A percentile compares a stretch with the other conserved stretches of the same genome.
Evolutionary conservation across 768 basidiomycete genomes (phyloP).

Genomic region (Leucocoprinus sp.): DNA sequence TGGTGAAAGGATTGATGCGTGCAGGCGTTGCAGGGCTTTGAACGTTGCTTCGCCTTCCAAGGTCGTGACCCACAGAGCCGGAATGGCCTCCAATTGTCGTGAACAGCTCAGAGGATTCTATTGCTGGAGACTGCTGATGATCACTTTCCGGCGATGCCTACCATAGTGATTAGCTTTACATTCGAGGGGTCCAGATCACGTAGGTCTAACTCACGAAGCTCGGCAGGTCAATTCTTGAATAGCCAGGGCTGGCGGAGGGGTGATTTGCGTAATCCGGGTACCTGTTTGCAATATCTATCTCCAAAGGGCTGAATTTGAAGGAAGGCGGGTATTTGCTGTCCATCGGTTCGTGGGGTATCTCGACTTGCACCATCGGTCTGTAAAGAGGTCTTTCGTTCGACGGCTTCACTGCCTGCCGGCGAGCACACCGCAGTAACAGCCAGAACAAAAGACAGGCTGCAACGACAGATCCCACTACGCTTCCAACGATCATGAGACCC

Average conservation of each 20-base stretch:
- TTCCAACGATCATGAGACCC: not conserved
- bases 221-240: constrained; percentile 1
- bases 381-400: not conserved
- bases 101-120: constrained; percentile 9
- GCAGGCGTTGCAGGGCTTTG: not conserved
- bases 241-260: not conserved
- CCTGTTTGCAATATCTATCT: not conserved
- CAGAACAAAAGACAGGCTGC: not conserved
- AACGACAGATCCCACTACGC: not conserved
- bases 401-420: not conserved
- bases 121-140: constrained; percentile 9
- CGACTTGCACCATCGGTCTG: not conserved
- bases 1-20: not conserved
- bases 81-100: not conserved
- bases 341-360: not conserved
- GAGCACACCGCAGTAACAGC: not conserved
- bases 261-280: not conserved
- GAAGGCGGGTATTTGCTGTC: not conserved
- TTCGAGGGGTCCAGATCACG: not conserved
- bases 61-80: not conserved
- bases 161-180: not conserved
- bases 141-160: not conserved
- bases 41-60: not conserved
- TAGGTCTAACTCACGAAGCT: not conserved
- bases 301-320: constrained; percentile 2